phyloP scores from a whole-genome alignment of 2,329 filamentous ascomycete genomes.

The Anthostomella pinea region DNA sequence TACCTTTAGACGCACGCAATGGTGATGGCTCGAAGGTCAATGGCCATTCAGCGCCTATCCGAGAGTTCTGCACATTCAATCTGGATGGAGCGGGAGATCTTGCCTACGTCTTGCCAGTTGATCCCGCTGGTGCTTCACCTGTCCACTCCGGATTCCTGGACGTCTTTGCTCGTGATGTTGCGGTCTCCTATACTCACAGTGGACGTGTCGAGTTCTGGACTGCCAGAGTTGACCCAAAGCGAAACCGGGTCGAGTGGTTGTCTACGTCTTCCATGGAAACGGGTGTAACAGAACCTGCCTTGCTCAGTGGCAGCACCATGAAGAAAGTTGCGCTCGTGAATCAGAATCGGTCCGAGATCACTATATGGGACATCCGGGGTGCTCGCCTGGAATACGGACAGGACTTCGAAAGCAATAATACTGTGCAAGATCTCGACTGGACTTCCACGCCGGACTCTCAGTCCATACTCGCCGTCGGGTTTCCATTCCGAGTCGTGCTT shows the following conservation, averaged over 20 bases:
- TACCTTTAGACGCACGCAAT: constrained; percentile 48
- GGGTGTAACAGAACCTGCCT: constrained; percentile 65
- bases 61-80: constrained; percentile 69
- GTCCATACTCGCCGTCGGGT: constrained; percentile 88
- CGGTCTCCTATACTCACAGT: constrained; percentile 75
- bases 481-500: constrained; percentile 78
- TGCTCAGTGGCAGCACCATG: constrained; percentile 82
- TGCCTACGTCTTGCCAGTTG: constrained; percentile 73
- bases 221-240: constrained; percentile 63
- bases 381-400: constrained; percentile 79
- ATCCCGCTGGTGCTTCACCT: constrained; percentile 74
- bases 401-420: constrained; percentile 68
- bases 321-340: constrained; percentile 85
- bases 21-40: constrained; percentile 29
- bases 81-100: constrained; percentile 59
- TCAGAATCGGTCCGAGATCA: constrained; percentile 67
- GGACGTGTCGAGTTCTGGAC: constrained; percentile 84
- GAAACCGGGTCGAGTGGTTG: constrained; percentile 72
- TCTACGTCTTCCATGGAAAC: constrained; percentile 80
- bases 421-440: constrained; percentile 88
- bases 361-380: constrained; percentile 87
- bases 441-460: constrained; percentile 86
- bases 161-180: constrained; percentile 80
- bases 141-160: constrained; percentile 77
- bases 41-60: constrained; percentile 41